Evolutionary conservation across 164 flowering plant genomes (phyloP), one percentile per base, ranked within the genome.

Genomic region (Malania oleifera): DNA sequence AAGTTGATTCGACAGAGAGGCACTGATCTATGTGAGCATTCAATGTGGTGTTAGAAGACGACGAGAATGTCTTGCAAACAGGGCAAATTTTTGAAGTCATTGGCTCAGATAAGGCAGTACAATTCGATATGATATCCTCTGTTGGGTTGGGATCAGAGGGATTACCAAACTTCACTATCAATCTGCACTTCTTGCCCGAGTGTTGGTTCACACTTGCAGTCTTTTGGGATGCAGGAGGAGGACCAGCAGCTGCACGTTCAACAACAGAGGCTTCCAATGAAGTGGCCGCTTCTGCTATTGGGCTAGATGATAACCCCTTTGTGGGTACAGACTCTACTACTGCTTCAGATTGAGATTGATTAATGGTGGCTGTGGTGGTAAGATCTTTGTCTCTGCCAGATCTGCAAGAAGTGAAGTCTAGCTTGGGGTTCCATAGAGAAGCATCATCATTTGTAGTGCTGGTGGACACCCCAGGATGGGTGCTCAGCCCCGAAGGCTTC

Each of bases 11-110:
- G 23, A 48, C 75, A 20, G 88, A 77, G 35, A 89, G 93, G 66
- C 98, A 92, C 65, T 84, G 96, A 63, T 92, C 98, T n/a, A 92
- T 92, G 66, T 92, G 98, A 50, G 96, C 96, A 75, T 92, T 92
- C 76, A 92, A 77, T 31, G 96, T 89, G 46, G 98, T 92, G 73
- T 89, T 89, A 12, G 98, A 89, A 20, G 93, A 75, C 11, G 95
- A 92, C 10, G 92, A 75, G 67, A 92, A 92, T 0, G 77, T 81
- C 63, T 81, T 81, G 76, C 98, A 92, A 65, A 92, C 95, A 67
- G 98, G 98, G 78, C 98, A 92, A 49, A 78, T 70, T 71, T 85
- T 85, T 4, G 95, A 85, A 70, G 88, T 78, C 90, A 87, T 84
- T 58, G 87, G 60, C 28, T 88, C 96, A 9, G 86, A 70, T 25